A percentile compares a stretch with the other conserved stretches of the same genome.
Conservation (phyloP, 495 filamentous ascomycete species). For the Trichoderma reesei region DNA sequence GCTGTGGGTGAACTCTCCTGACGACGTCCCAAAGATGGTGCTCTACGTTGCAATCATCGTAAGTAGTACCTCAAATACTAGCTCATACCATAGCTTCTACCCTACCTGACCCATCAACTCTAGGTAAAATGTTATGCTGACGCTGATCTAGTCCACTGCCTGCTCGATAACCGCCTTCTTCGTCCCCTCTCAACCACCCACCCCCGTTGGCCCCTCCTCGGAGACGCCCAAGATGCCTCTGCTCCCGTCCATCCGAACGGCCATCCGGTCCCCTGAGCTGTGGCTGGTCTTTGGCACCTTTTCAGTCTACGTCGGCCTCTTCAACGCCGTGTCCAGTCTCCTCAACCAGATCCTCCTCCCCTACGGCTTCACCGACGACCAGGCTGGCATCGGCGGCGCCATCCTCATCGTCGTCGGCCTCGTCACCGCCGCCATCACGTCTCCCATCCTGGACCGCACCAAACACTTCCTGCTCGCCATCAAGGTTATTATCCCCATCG, state of each 20-base stretch:
- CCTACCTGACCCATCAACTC: background rate
- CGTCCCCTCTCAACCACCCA: slow-evolving; percentile 70
- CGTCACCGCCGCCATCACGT: slow-evolving; percentile 59
- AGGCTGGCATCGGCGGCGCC: slow-evolving; percentile 84
- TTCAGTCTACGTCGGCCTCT: slow-evolving; percentile 77
- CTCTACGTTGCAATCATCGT: slow-evolving; percentile 81
- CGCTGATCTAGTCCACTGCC: slow-evolving; percentile 47
- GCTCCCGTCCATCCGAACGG: slow-evolving; percentile 39
- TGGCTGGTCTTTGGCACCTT: slow-evolving; percentile 71
- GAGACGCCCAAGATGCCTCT: slow-evolving; percentile 41
- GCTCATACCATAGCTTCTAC: background rate
- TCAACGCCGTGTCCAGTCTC: slow-evolving; percentile 83
- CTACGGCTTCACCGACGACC: slow-evolving; percentile 66
- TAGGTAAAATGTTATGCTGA: background rate
- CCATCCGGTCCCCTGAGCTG: slow-evolving; percentile 50
- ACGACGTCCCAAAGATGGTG: slow-evolving; percentile 70
- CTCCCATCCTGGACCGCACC: slow-evolving; percentile 74
- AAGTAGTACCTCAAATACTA: too few species aligned
- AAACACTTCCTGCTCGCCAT: slow-evolving; percentile 71
- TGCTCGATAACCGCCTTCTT: slow-evolving; percentile 73
- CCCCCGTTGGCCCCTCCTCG: slow-evolving; percentile 46
- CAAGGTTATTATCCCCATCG: slow-evolving; percentile 63
- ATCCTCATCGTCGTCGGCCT: slow-evolving; percentile 87
- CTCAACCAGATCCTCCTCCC: slow-evolving; percentile 84
- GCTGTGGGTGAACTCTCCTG: slow-evolving; percentile 50